Conservation (phyloP, 1,139 yeast species). For the Pichia sp. region DNA sequence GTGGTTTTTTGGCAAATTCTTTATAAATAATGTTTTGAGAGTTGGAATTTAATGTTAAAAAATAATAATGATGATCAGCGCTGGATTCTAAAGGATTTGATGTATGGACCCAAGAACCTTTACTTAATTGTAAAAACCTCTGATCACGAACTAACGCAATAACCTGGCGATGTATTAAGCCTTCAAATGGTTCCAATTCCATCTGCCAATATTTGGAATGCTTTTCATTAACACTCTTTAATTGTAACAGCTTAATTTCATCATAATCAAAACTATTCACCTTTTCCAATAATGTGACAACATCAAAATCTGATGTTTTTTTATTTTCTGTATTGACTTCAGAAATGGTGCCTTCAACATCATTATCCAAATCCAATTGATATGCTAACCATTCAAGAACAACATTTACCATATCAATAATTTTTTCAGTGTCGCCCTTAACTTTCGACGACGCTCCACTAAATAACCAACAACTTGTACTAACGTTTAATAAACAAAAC, state of each 20-base stretch:
- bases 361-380: slow-evolving; percentile 14
- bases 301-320: slow-evolving; percentile 1
- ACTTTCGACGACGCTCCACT: slow-evolving; percentile 11
- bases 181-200: slow-evolving; percentile 39
- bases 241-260: slow-evolving; percentile 52
- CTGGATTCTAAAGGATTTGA: slow-evolving; percentile 50
- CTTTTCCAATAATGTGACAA: slow-evolving; percentile 29
- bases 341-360: neutral
- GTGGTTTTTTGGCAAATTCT: slow-evolving; percentile 41
- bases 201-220: slow-evolving; percentile 34
- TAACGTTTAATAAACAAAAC: slow-evolving; percentile 12
- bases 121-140: slow-evolving; percentile 61
- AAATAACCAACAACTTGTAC: slow-evolving; percentile 16
- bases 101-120: slow-evolving; percentile 81
- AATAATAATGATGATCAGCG: slow-evolving; percentile 34
- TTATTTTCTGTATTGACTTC: neutral
- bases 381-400: slow-evolving; percentile 22
- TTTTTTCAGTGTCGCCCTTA: slow-evolving; percentile 9
- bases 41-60: slow-evolving; percentile 66
- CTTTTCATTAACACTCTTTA: slow-evolving; percentile 36
- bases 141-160: slow-evolving; percentile 75
- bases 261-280: slow-evolving; percentile 42
- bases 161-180: slow-evolving; percentile 51
- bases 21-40: slow-evolving; percentile 56
- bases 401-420: slow-evolving; percentile 5